Evolutionary conservation across 2,329 filamentous ascomycete species (phyloP).

Genomic region (Aspergillus novofumigatus): DNA sequence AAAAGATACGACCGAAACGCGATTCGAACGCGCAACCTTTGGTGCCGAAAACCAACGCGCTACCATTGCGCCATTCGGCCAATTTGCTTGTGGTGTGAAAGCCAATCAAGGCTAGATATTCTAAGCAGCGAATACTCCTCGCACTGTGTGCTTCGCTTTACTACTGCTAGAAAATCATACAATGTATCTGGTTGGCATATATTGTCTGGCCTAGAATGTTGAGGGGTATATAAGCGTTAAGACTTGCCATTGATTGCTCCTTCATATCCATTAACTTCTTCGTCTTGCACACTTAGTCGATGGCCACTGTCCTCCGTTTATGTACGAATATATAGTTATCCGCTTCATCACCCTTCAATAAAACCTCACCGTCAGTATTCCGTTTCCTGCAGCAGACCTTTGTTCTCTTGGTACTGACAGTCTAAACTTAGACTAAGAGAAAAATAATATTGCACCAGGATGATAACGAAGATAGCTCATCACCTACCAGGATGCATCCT

Average conservation of each 20-base stretch:
- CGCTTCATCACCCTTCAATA: neutral
- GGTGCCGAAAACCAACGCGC: conserved; percentile 13
- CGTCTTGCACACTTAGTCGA: neutral
- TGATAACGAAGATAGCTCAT: too few species aligned
- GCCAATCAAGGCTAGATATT: too few species aligned
- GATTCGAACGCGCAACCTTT: conserved; percentile 8
- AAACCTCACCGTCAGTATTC: neutral
- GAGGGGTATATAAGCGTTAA: too few species aligned
- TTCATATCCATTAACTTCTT: too few species aligned
- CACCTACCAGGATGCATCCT: too few species aligned
- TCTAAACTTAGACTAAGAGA: too few species aligned
- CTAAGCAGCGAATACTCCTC: accelerated
- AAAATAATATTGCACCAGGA: too few species aligned
- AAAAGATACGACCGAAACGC: conserved; percentile 7
- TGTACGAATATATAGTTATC: neutral
- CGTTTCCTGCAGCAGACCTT: neutral
- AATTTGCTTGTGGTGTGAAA: neutral
- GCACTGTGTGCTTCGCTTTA: neutral
- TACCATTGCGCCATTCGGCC: conserved; percentile 13
- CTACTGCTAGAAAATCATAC: neutral
- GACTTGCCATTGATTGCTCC: too few species aligned
- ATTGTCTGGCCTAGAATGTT: neutral
- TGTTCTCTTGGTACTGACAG: neutral
- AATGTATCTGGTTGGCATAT: too few species aligned
- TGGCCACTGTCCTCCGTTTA: neutral